Evolutionary conservation across 116 monocot species (phyloP), one percentile per base, ranked within the genome.

Genomic region (Trichopus zeylanicus): DNA sequence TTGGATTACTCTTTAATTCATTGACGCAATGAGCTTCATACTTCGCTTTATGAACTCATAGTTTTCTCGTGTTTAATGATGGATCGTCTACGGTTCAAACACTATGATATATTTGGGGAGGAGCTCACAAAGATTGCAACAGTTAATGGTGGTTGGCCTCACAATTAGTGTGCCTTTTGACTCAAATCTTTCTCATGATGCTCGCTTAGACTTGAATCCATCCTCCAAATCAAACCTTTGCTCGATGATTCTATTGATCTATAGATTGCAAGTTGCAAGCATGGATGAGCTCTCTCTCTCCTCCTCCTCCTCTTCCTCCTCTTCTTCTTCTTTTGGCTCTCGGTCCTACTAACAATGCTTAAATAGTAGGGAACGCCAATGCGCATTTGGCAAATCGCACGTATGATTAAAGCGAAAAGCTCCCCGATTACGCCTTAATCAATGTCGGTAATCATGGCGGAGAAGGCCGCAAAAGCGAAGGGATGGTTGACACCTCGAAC

Each of bases 131-230:
- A n/a, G n/a, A n/a, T n/a, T n/a, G n/a, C n/a, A n/a, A n/a, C n/a
- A n/a, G n/a, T 11, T 39, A 42, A 42, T 3, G 42, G 42, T 42
- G 42, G 42, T 42, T 42, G 42, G 42, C 42, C 3, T 42, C 18
- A 42, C 12, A 42, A 42, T 16, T 12, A 42, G 42, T n/a, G 32
- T 33, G n/a, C 42, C n/a, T n/a, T 42, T 42, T 42, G 18, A 42
- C 42, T 42, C 42, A 42, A 42, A 42, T 16, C 13, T n/a, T 42
- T 13, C 12, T 42, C 42, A 42, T 42, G 42, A 42, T 42, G 42
- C 42, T 42, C 42, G n/a, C 42, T 42, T 42, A 42, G 42, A 42
- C 42, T 42, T 42, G 42, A 42, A 42, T 12, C 42, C 42, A 42
- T 16, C 13, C 13, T 13, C 13, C n/a, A 13, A 42, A n/a, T n/a